Evolutionary conservation across 495 filamentous ascomycete species (phyloP).

Genomic region (Astrothelium macrocarpum): DNA sequence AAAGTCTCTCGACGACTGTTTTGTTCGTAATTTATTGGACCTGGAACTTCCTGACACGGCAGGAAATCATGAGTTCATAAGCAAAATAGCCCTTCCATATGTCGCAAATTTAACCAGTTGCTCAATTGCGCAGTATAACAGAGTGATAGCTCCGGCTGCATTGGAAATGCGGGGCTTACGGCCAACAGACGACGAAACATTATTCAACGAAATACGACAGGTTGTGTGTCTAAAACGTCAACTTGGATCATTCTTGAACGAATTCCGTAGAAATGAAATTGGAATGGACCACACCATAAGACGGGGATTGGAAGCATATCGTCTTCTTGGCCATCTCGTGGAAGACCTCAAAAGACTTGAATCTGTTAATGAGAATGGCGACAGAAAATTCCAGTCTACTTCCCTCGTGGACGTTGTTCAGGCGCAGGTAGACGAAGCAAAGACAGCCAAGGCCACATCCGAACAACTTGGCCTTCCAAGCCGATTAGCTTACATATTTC

Average conservation of each 20-base stretch:
- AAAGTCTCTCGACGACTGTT: not conserved
- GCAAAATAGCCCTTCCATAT: not conserved
- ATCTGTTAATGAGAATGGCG: not conserved
- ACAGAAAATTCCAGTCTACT: not conserved
- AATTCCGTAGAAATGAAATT: not conserved
- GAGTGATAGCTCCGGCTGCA: not conserved
- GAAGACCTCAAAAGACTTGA: not conserved
- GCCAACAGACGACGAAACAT: not conserved
- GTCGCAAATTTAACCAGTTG: not conserved
- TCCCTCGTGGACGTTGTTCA: not conserved
- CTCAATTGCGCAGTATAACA: not conserved
- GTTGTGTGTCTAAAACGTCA: not conserved
- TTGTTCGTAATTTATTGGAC: not conserved
- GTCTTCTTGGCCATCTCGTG: not conserved
- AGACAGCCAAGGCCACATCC: not conserved
- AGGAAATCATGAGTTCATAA: not conserved
- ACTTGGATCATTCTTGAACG: not conserved
- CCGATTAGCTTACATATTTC: not conserved
- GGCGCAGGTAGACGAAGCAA: not conserved
- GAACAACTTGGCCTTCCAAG: not conserved
- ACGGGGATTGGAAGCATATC: not conserved
- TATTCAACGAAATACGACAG: not conserved
- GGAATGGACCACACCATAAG: not conserved
- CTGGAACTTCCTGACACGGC: not conserved
- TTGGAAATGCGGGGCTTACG: not conserved